A percentile compares a stretch with the other conserved stretches of the same genome.
Evolutionary conservation across 1,139 yeast genomes (phyloP).

Genomic region (Kluyveromyces sp.): DNA sequence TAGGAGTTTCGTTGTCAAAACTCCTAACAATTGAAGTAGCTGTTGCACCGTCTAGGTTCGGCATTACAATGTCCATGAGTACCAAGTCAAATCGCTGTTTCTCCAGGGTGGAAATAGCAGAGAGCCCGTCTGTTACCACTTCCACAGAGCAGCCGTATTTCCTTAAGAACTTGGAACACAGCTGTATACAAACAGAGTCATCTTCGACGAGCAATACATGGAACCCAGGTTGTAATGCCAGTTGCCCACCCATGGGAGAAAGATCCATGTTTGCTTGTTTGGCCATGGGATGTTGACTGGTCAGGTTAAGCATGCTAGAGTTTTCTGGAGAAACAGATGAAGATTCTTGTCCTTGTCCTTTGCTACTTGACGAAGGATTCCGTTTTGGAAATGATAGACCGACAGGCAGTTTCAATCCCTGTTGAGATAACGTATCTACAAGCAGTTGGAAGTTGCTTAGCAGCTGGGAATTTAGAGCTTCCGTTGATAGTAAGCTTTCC

Average conservation of each 20-base stretch:
- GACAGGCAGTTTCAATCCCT: constrained; percentile 64
- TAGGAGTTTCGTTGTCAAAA: constrained; percentile 78
- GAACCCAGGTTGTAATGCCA: constrained; percentile 37
- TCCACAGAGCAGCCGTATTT: constrained; percentile 91
- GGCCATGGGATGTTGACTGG: neutral
- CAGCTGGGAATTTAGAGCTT: constrained; percentile 50
- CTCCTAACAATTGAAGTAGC: constrained; percentile 82
- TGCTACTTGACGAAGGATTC: constrained; percentile 30
- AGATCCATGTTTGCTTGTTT: neutral
- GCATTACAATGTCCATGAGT: constrained; percentile 91
- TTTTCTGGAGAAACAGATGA: constrained; percentile 1
- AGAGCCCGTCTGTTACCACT: constrained; percentile 85
- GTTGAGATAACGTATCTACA: constrained; percentile 42
- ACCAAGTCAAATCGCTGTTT: constrained; percentile 73
- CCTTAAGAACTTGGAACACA: constrained; percentile 69
- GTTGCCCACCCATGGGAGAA: constrained; percentile 6
- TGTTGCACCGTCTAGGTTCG: constrained; percentile 88
- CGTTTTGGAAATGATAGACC: constrained; percentile 28
- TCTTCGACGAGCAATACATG: constrained; percentile 81
- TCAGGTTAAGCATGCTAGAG: neutral
- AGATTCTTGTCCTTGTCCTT: neutral
- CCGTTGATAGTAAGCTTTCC: constrained; percentile 51
- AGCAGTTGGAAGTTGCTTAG: constrained; percentile 46
- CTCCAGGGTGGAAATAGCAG: constrained; percentile 78
- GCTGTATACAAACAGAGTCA: constrained; percentile 73